Percentiles rank a stretch among this genome's conserved stretches.
phyloP scores from a whole-genome alignment of 1,284 basidiomycete genomes.

The Ceratobasidium sp. region DNA sequence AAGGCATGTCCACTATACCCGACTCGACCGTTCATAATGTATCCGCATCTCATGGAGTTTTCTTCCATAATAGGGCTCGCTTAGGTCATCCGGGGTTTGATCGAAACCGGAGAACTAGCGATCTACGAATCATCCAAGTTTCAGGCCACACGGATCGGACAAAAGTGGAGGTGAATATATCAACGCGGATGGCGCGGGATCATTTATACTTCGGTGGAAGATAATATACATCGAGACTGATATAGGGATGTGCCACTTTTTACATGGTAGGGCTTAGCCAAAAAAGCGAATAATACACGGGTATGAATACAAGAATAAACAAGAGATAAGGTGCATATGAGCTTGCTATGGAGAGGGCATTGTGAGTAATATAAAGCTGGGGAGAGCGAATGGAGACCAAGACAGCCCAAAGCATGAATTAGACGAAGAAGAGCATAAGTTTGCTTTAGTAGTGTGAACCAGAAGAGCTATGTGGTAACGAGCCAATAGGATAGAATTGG shows the following conservation, averaged over 20 bases:
- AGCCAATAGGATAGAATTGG: slow-evolving; percentile 11
- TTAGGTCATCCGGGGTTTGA: slow-evolving; percentile 32
- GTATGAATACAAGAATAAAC: slow-evolving; percentile 34
- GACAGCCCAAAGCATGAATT: not conserved
- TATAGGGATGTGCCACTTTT: not conserved
- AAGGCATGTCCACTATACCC: slow-evolving; percentile 20
- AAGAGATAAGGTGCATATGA: not conserved
- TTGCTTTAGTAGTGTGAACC: not conserved
- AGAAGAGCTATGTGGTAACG: slow-evolving; percentile 6
- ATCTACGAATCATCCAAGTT: not conserved
- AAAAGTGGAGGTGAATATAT: not conserved
- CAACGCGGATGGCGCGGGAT: not conserved
- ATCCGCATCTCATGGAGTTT: not conserved
- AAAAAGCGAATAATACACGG: slow-evolving; percentile 5
- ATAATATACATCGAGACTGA: slow-evolving; percentile 13
- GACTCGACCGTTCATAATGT: not conserved
- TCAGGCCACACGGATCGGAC: slow-evolving; percentile 7
- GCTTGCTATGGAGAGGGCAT: not conserved
- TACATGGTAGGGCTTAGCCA: not conserved
- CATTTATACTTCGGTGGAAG: slow-evolving; percentile 13
- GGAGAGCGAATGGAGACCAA: not conserved
- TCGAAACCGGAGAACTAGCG: slow-evolving; percentile 2
- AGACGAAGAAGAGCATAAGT: not conserved
- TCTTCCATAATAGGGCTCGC: not conserved
- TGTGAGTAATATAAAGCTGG: no score